These are phyloP conservation scores for Discostella pseudostelligera DNA, from an alignment of 108 stramenopile species.

Conservation along the genomic window DNA sequence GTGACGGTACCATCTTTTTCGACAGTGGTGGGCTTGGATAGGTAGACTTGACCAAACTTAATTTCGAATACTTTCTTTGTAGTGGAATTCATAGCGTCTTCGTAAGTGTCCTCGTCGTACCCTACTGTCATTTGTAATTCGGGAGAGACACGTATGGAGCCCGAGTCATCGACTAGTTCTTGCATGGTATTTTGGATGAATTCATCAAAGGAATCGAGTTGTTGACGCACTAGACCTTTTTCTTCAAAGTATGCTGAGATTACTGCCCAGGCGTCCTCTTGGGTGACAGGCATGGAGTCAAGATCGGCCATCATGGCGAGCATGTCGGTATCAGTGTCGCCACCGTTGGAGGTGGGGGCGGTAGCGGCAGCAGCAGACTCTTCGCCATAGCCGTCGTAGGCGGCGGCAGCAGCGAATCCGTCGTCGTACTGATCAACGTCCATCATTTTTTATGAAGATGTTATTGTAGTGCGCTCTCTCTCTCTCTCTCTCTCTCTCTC, in stretches of 20 bases:
- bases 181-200: slow-evolving; percentile 98
- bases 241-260: slow-evolving; percentile 98
- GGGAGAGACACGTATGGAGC: slow-evolving; percentile 91
- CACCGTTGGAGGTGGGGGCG: slow-evolving; percentile 14
- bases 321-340: slow-evolving; percentile 24
- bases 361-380: not conserved
- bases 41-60: slow-evolving; percentile 95
- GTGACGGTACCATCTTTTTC: slow-evolving; percentile 91
- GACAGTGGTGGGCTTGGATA: slow-evolving; percentile 88
- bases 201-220: slow-evolving; percentile 98
- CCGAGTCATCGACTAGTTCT: slow-evolving; percentile 94
- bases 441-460: not conserved
- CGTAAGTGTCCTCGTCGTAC: slow-evolving; percentile 72
- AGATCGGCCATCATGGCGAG: slow-evolving; percentile 47
- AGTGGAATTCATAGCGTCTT: slow-evolving; percentile 49
- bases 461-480: not conserved
- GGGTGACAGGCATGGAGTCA: slow-evolving; percentile 89
- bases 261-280: slow-evolving; percentile 98
- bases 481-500: too few species aligned
- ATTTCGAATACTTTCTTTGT: slow-evolving; percentile 86
- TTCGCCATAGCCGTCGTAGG: slow-evolving; percentile 4
- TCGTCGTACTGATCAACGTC: not conserved
- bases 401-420: slow-evolving; percentile 8
- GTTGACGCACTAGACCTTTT: slow-evolving; percentile 98
- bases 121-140: slow-evolving; percentile 90